Percentiles rank a stretch among this genome's conserved stretches.
Conservation (phyloP, 1,284 basidiomycete species). For the Entoloma clypeatum region DNA sequence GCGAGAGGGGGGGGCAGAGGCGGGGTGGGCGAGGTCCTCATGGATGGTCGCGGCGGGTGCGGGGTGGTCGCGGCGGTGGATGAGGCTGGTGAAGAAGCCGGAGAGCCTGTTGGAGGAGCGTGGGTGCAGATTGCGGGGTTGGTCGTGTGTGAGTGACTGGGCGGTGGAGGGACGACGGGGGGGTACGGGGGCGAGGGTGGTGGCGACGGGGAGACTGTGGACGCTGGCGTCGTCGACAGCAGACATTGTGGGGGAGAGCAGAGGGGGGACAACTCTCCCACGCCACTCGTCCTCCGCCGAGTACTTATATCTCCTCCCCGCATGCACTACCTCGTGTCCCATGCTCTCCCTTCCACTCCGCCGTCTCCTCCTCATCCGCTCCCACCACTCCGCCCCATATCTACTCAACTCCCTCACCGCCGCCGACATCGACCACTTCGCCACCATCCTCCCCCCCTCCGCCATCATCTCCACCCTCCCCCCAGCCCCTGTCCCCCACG, state of each 20-base stretch:
- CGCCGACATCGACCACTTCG: conserved; percentile 61
- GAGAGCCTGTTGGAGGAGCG: conserved; percentile 70
- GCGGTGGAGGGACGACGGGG: conserved; percentile 22
- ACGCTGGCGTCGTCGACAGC: conserved; percentile 48
- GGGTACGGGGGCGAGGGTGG: conserved; percentile 25
- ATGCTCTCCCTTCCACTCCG: conserved; percentile 17
- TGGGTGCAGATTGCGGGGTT: conserved; percentile 34
- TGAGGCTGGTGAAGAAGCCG: conserved; percentile 75
- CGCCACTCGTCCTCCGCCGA: conserved; percentile 16
- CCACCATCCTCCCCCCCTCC: conserved; percentile 53
- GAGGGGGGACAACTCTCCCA: conserved; percentile 15
- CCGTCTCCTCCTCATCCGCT: conserved; percentile 4
- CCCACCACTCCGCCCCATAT: conserved; percentile 11
- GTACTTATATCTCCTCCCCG: not conserved
- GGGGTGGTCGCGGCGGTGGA: conserved; percentile 60
- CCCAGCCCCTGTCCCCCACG: conserved; percentile 41
- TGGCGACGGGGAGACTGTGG: conserved; percentile 50
- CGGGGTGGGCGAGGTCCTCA: conserved; percentile 24
- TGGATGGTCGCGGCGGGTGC: conserved; percentile 28
- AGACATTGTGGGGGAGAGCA: conserved; percentile 16
- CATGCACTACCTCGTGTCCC: not conserved
- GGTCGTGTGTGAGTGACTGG: conserved; percentile 27
- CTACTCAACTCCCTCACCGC: conserved; percentile 41
- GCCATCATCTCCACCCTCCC: conserved; percentile 65
- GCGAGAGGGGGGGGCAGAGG: conserved; percentile 29